These are phyloP conservation scores for Rhodotorula toruloides DNA, from an alignment of 768 basidiomycete genomes.

Conservation along the genomic window DNA sequence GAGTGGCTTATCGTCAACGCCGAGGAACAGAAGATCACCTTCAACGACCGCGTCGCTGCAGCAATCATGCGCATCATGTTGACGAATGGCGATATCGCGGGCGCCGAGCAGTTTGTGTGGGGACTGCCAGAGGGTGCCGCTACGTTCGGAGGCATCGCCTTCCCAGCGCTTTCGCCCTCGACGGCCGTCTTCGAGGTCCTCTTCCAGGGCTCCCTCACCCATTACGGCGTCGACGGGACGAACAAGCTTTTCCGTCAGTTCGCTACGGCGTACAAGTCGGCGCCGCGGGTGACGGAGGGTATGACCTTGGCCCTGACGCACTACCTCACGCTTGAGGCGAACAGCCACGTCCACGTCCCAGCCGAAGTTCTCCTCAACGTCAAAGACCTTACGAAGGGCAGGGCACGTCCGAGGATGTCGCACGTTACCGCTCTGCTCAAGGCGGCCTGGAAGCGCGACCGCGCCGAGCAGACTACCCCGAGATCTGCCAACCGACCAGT, in stretches of 20 bases:
- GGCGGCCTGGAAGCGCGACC: constrained; percentile 30
- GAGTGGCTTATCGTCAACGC: constrained; percentile 4
- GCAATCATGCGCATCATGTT: constrained; percentile 12
- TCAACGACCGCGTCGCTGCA: constrained; percentile 21
- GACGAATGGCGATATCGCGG: constrained; percentile 8
- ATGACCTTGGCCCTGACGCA: constrained; percentile 22
- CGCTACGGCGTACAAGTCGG: not conserved
- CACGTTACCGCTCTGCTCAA: constrained; percentile 25
- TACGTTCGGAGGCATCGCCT: not conserved
- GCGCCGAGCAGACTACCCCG: constrained; percentile 3
- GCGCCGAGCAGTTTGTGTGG: constrained; percentile 26
- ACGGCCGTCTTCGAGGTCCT: constrained; percentile 14
- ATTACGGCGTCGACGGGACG: constrained; percentile 18
- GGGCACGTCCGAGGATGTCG: constrained; percentile 4
- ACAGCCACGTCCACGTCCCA: constrained; percentile 1
- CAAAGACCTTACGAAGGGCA: constrained; percentile 5
- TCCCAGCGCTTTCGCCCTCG: not conserved
- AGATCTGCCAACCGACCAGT: not conserved
- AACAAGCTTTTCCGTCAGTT: constrained; percentile 8
- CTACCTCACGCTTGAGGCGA: constrained; percentile 20
- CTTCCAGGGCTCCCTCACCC: constrained; percentile 18
- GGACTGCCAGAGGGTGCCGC: not conserved
- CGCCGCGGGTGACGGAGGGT: constrained; percentile 18
- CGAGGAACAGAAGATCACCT: not conserved
- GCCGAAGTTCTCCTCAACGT: constrained; percentile 14